Conservation (phyloP, 305 asterid species). For the Rubia occidens region DNA sequence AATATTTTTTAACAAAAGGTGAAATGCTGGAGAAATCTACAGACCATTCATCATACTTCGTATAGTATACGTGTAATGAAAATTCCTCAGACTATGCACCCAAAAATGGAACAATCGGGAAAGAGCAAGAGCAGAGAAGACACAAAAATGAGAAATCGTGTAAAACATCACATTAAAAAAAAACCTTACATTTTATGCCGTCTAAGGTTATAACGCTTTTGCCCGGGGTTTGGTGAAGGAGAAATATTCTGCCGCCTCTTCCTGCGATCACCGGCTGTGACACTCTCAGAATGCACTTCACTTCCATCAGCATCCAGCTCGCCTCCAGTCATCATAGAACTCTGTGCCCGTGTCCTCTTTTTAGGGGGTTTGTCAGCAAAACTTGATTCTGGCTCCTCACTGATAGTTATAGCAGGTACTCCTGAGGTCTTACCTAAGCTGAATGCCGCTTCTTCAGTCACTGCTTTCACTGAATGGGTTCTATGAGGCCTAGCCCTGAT, state of each 20-base stretch:
- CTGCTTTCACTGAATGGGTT: slow-evolving; percentile 46
- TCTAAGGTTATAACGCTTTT: slow-evolving; percentile 66
- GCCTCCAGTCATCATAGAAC: slow-evolving; percentile 41
- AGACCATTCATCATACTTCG: neutral
- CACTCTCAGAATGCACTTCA: slow-evolving; percentile 66
- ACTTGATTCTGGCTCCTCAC: slow-evolving; percentile 45
- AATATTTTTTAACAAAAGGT: neutral
- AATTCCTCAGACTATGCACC: neutral
- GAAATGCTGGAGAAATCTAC: neutral
- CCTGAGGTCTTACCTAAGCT: slow-evolving; percentile 36
- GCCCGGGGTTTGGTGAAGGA: slow-evolving; percentile 41
- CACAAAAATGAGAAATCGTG: neutral
- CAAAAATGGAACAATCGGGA: neutral
- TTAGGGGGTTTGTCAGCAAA: slow-evolving; percentile 33
- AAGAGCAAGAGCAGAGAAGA: neutral
- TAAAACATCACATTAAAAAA: neutral
- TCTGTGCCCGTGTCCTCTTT: slow-evolving; percentile 38
- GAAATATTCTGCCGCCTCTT: slow-evolving; percentile 54
- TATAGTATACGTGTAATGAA: neutral
- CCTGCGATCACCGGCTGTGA: slow-evolving; percentile 51
- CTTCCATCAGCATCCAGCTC: slow-evolving; percentile 55
- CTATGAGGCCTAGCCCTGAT: slow-evolving; percentile 33
- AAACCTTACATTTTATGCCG: slow-evolving; percentile 44
- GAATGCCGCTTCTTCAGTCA: slow-evolving; percentile 60
- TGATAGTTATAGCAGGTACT: slow-evolving; percentile 16